Base-by-base conservation (phyloP, 306 rosid genomes). In the Castanea sativa region DNA sequence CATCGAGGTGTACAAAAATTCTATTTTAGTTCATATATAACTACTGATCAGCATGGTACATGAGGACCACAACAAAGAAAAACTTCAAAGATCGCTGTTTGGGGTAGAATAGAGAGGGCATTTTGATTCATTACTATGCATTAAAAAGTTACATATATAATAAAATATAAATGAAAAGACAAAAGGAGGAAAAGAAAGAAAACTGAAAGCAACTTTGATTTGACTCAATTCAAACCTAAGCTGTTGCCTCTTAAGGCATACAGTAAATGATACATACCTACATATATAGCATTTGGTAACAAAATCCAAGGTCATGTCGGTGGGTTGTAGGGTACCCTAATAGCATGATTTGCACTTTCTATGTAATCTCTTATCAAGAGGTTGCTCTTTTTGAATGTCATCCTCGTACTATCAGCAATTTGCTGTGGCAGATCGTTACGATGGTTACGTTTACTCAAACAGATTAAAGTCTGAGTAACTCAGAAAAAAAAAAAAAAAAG, bases 381-480 rank as follows among this genome's bases (percentile, higher is more conserved):
- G 38, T 43, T 57, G 69, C 38, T 43, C 15, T 32, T 18, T 65
- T 68, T 30, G 63, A 67, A 80, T 68, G 55, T 68, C 76, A 75
- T 32, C 71, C 79, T 45, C 80, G 27, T 32, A 45, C 29, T 7
- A 33, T 61, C 55, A 52, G 30, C 56, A 0, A 8, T 27, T 16
- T 23, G 51, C 61, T 45, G 70, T 68, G 52, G 72, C 15, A 23
- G 69, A 56, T 43, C 14, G 60, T 27, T 27, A 27, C 33, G 69
- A 56, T 43, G 20, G 60, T 27, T 27, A 27, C 33, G 41, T 52
- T 63, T 73, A 72, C 73, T 18, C 21, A 35, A 19, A 33, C 49
- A 38, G 27, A 49, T 49, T 49, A 13, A 10, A 49, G 53, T 49
- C 53, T 2, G 53, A 49, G 53, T 12, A 49, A 49, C 16, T 12